These are phyloP conservation scores for Pisolithus sp. DNA, from an alignment of 768 basidiomycete species.

Conservation along the genomic window DNA sequence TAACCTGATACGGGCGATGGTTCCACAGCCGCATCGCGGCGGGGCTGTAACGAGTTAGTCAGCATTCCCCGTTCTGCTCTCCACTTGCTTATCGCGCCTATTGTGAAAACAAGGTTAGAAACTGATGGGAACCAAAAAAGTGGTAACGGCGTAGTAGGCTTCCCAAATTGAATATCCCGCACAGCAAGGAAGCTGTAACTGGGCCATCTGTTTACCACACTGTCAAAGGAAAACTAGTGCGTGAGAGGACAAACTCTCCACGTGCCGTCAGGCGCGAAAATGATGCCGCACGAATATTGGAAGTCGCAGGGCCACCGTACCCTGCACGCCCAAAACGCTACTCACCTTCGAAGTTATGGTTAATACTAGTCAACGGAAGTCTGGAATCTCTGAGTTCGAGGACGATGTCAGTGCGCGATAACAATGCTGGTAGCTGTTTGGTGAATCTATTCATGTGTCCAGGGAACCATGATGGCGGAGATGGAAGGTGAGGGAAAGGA, in stretches of 20 bases:
- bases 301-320: neutral
- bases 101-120: constrained; percentile 14
- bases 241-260: constrained; percentile 18
- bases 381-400: constrained; percentile 93
- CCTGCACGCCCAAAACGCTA: neutral
- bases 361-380: constrained; percentile 90
- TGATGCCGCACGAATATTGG: constrained; percentile 1
- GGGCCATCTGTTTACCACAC: constrained; percentile 9
- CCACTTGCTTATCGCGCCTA: constrained; percentile 66
- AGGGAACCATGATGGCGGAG: constrained; percentile 89
- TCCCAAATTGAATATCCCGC: constrained; percentile 9
- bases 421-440: constrained; percentile 64
- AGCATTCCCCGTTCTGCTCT: constrained; percentile 59
- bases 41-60: constrained; percentile 34
- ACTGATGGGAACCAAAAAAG: constrained; percentile 6
- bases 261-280: constrained; percentile 13
- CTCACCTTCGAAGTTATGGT: constrained; percentile 80
- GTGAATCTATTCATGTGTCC: constrained; percentile 93
- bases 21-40: constrained; percentile 28
- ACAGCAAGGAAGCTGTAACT: constrained; percentile 11
- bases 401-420: constrained; percentile 82
- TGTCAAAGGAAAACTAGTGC: constrained; percentile 7
- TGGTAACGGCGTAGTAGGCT: constrained; percentile 4
- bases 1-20: constrained; percentile 12
- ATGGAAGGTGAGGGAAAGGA: constrained; percentile 47